These are phyloP conservation scores for Epithemia pelagica DNA, from an alignment of 108 stramenopile species.

Conservation along the genomic window DNA sequence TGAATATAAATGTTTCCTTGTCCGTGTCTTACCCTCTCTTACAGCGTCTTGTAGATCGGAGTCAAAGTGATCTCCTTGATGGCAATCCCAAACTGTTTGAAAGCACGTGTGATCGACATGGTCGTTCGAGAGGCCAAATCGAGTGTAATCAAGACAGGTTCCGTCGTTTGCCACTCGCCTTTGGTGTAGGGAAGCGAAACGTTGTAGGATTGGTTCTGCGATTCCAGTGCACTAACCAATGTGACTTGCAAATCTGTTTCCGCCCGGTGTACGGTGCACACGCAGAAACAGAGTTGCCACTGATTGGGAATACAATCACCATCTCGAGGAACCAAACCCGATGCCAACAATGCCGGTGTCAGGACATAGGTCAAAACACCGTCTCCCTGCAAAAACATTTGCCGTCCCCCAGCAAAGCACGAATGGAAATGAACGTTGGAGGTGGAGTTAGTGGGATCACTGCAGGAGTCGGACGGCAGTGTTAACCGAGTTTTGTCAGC, in stretches of 20 bases:
- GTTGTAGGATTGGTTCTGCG: conserved; percentile 8
- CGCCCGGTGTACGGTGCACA: conserved; percentile 29
- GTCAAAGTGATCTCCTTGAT: conserved; percentile 34
- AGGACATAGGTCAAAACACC: conserved; percentile 30
- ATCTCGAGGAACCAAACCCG: not conserved
- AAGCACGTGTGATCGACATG: conserved; percentile 25
- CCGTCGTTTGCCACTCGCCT: conserved; percentile 33
- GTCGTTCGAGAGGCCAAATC: conserved; percentile 6
- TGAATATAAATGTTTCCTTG: too few species aligned
- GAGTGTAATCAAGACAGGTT: conserved; percentile 18
- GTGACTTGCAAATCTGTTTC: conserved; percentile 15
- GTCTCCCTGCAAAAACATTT: conserved; percentile 28
- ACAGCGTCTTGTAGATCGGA: not conserved
- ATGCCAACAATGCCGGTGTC: conserved; percentile 15
- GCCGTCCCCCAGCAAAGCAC: conserved; percentile 28
- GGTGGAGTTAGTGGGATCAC: conserved; percentile 8
- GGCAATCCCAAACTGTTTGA: conserved; percentile 31
- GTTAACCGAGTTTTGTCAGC: not conserved
- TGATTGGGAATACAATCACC: not conserved
- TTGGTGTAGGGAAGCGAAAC: conserved; percentile 37
- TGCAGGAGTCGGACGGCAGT: conserved; percentile 13
- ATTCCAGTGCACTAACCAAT: conserved; percentile 6
- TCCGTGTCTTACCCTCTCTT: too few species aligned
- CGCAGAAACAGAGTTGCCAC: conserved; percentile 17
- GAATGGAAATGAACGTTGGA: conserved; percentile 25